phyloP scores from a whole-genome alignment of 2,329 filamentous ascomycete genomes.

The Colletotrichum sp. region DNA sequence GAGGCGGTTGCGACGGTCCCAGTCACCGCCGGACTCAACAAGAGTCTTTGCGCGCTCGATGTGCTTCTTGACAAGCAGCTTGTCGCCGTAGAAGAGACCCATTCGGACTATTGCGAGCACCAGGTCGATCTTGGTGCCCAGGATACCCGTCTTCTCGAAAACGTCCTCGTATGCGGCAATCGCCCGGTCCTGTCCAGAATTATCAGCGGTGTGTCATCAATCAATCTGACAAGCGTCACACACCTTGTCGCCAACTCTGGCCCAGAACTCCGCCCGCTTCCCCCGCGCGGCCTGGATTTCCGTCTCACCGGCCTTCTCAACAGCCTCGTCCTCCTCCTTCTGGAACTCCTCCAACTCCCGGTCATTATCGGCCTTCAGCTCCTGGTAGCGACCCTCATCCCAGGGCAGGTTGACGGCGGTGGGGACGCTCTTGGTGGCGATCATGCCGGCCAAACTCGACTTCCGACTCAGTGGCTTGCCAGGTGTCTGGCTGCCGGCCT shows the following conservation, averaged over 20 bases:
- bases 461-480: conserved; percentile 70
- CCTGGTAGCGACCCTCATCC: conserved; percentile 88
- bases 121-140: conserved; percentile 96
- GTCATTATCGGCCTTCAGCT: conserved; percentile 78
- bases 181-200: conserved; percentile 77
- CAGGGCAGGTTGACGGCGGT: conserved; percentile 77
- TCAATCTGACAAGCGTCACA: conserved; percentile 10
- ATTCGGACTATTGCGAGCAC: conserved; percentile 96
- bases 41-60: conserved; percentile 88
- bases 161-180: conserved; percentile 91
- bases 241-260: conserved; percentile 95
- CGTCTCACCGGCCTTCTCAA: conserved; percentile 94
- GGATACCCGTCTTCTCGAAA: conserved; percentile 95
- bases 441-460: conserved; percentile 74
- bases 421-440: conserved; percentile 72
- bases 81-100: conserved; percentile 95
- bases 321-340: conserved; percentile 91
- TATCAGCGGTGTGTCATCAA: conserved; percentile 11
- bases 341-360: conserved; percentile 77
- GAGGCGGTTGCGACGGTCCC: conserved; percentile 96
- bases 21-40: conserved; percentile 95
- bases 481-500: conserved; percentile 54
- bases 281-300: conserved; percentile 92
- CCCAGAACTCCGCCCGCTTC: conserved; percentile 96
- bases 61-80: conserved; percentile 89